Conservation (phyloP, 352 stramenopile genomes). For the Globisporangium megalacanthum region DNA sequence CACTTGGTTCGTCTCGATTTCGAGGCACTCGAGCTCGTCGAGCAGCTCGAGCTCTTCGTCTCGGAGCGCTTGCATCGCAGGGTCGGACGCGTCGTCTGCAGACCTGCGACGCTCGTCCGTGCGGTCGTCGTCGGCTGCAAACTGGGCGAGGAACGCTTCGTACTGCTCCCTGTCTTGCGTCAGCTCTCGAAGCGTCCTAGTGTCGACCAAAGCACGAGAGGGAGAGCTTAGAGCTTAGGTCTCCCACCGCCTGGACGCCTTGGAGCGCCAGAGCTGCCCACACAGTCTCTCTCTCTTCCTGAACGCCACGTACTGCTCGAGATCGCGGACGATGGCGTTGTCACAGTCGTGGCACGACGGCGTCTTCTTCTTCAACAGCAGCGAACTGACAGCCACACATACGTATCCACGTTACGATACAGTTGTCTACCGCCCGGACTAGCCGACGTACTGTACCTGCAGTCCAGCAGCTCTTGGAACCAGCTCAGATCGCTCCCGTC, state of each 20-base stretch:
- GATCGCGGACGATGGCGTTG: slow-evolving; percentile 32
- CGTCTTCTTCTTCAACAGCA: slow-evolving; percentile 64
- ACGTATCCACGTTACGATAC: neutral
- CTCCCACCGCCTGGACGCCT: neutral
- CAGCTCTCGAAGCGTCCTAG: slow-evolving; percentile 36
- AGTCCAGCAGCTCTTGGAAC: slow-evolving; percentile 80
- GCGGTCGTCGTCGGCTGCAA: slow-evolving; percentile 32
- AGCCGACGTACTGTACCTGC: slow-evolving; percentile 40
- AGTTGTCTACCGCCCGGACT: too few relatives aligned
- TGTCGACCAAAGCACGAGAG: neutral
- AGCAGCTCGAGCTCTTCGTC: slow-evolving; percentile 54
- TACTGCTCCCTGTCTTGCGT: slow-evolving; percentile 51
- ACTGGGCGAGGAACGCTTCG: slow-evolving; percentile 46
- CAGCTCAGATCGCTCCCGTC: slow-evolving; percentile 72
- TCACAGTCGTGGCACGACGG: slow-evolving; percentile 76
- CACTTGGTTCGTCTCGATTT: slow-evolving; percentile 52
- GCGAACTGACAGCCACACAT: slow-evolving; percentile 27
- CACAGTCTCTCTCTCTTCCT: neutral
- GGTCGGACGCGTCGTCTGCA: slow-evolving; percentile 31
- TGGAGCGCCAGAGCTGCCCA: neutral
- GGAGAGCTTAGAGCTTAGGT: too few relatives aligned
- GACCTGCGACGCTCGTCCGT: slow-evolving; percentile 27
- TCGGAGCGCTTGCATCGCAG: slow-evolving; percentile 46
- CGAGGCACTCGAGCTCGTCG: slow-evolving; percentile 46
- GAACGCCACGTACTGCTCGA: slow-evolving; percentile 41